A percentile compares a stretch with the other conserved stretches of the same genome.
Conservation (phyloP, 1,284 basidiomycete species). For the Ustilago hordei region DNA sequence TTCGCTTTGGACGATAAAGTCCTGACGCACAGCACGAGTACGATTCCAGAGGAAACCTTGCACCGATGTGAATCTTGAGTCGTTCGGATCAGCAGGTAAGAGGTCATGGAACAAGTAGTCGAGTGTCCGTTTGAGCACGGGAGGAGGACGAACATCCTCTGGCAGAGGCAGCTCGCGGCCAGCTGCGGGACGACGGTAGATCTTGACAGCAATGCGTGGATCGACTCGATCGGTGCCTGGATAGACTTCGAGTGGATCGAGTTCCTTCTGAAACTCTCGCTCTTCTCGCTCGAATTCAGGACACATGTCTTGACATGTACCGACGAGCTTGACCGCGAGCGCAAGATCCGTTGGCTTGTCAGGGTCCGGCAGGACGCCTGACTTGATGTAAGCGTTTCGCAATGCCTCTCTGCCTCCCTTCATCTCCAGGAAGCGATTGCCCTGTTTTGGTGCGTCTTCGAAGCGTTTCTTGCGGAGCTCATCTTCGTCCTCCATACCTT, state of each 20-base stretch:
- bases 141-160: conserved; percentile 89
- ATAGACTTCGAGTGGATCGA: conserved; percentile 83
- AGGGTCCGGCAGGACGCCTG: conserved; percentile 89
- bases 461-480: conserved; percentile 55
- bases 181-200: conserved; percentile 88
- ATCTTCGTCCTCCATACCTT: conserved; percentile 32
- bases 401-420: conserved; percentile 69
- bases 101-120: conserved; percentile 91
- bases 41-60: conserved; percentile 92
- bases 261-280: conserved; percentile 87
- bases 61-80: conserved; percentile 76
- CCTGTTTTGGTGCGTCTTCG: conserved; percentile 51
- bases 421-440: conserved; percentile 56
- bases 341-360: conserved; percentile 81
- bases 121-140: conserved; percentile 83
- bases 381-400: conserved; percentile 80
- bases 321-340: conserved; percentile 88
- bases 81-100: conserved; percentile 74
- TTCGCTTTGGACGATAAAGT: conserved; percentile 92
- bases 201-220: conserved; percentile 88
- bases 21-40: conserved; percentile 87
- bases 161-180: conserved; percentile 88
- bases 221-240: conserved; percentile 77
- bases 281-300: conserved; percentile 91
- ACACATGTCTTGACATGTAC: conserved; percentile 94